Base-by-base conservation (phyloP, 2,329 filamentous ascomycete species). In the Aspergillus proliferans region DNA sequence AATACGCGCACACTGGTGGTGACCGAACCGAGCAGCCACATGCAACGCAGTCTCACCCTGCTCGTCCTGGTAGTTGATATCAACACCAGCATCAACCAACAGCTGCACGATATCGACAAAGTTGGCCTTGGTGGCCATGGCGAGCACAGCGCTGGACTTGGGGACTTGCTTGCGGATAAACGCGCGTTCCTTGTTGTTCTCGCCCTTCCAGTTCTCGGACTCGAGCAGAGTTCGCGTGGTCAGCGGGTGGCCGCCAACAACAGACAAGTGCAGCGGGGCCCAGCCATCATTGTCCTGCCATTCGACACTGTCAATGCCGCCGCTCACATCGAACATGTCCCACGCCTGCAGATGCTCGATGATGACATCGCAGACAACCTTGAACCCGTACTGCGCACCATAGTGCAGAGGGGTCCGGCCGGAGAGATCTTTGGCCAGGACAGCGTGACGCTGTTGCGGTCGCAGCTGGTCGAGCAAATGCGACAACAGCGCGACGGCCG, bases 261-360 rank as follows among this genome's bases (percentile, higher is more conserved):
- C 92, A 60, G 87, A 89, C 41, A 98, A 80, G 72, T 98, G 92
- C 39, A 98, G 75, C 1, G 93, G 93, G 8, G 91, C 88, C 67
- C 86, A 89, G 15, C 93, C 92, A 61, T 97, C 93, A 18, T 83
- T 81, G 64, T 98, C 93, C 69, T 96, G 92, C 92, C 92, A 97
- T 52, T 84, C 78, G 1, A 82, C 78, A 0, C 88, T 87, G 65
- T 97, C 92, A 45, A 98, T 94, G 8, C 91, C 91, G 53, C 89
- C 78, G 33, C 84, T 82, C 24, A 91, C 84, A 61, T 95, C 80
- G 62, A 95, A 95, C 59, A 94, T 84, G 14, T 81, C 81, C 92
- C 92, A 97, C 21, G 84, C 79, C 64, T 92, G 87, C 84, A 98
- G 91, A 60, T 86, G 85, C 54, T 85, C 83, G 73, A 96, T 91